Base-by-base conservation (phyloP, 345 rosid species). In the Eucalyptus lansdowneana region DNA sequence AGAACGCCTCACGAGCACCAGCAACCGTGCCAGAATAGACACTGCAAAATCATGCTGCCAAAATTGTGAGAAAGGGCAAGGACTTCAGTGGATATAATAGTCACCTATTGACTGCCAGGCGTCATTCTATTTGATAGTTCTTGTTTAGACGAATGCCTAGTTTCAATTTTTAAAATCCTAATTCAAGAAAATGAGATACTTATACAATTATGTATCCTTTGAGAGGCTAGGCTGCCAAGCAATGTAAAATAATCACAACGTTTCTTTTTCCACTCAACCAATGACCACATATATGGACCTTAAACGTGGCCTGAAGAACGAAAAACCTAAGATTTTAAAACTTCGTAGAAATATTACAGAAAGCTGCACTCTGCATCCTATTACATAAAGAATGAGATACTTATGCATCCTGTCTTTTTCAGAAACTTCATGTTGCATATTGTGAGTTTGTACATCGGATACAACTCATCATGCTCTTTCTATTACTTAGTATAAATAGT, bases 1-100 rank as follows among this genome's bases (percentile, higher is more conserved):
- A 90, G 94, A 96, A 97, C 89, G 98, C 98, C 93, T 98, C 99
- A 27, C 99, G 97, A 92, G 99, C 98, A 42, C 99, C 98, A 53
- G 98, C 99, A 56, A 98, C 98, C 37, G 99, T 98, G 89, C 99
- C 99, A 88, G 99, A 97, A 90, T 94, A 96, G 89, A 96, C 93
- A n/a, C 99, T 97, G 96, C 92, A 53, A 81, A 87, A 50, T 87
- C 54, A 51, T 62, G 15, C 42, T 40, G 21, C n/a, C 21, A 80
- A 81, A 42, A 65, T 58, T 29, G 50, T 31, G 25, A 50, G 27
- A n/a, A 34, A 53, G 67, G 44, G 69, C 67, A 54, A 87, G 83
- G 40, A 88, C n/a, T 44, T 47, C 34, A 47, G 34, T 60, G 56
- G 86, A 42, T 27, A 45, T 49, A 24, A 12, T 67, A 14, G 27